Evolutionary conservation across 2,329 filamentous ascomycete genomes (phyloP).

Genomic region (Drechslerella coelobrocha): DNA sequence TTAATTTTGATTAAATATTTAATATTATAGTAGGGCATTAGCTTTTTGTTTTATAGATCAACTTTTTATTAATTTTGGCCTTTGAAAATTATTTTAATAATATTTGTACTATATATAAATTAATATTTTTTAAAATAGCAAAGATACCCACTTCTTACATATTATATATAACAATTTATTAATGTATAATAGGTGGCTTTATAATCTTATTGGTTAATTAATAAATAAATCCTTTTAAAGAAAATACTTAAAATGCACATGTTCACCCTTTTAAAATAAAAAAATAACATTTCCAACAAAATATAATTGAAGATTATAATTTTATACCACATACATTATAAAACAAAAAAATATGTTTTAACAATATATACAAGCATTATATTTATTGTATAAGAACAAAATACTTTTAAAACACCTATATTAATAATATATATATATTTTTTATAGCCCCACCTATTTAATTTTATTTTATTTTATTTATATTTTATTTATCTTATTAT

Average conservation of each 20-base stretch:
- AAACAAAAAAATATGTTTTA: too few relatives aligned
- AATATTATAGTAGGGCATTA: too few relatives aligned
- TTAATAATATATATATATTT: constrained; percentile 5
- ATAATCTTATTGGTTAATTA: too few relatives aligned
- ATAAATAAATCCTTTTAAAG: too few relatives aligned
- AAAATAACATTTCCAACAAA: background rate
- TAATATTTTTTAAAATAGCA: too few relatives aligned
- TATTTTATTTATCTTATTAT: too few relatives aligned
- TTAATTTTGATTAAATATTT: too few relatives aligned
- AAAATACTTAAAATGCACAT: too few relatives aligned
- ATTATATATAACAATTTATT: too few relatives aligned
- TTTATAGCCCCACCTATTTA: background rate
- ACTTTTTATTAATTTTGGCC: background rate
- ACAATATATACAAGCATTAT: constrained; percentile 7
- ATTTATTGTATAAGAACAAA: background rate
- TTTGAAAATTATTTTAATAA: background rate
- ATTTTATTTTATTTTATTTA: background rate
- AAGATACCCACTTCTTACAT: too few relatives aligned
- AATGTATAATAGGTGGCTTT: too few relatives aligned
- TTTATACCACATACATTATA: background rate
- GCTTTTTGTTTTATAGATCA: background rate
- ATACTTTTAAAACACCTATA: background rate
- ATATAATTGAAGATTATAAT: background rate
- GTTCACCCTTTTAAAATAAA: background rate
- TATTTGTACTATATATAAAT: background rate